These are phyloP conservation scores for Panicum miliaceum DNA, from an alignment of 176 grass and related monocot genomes.

Conservation along the genomic window DNA sequence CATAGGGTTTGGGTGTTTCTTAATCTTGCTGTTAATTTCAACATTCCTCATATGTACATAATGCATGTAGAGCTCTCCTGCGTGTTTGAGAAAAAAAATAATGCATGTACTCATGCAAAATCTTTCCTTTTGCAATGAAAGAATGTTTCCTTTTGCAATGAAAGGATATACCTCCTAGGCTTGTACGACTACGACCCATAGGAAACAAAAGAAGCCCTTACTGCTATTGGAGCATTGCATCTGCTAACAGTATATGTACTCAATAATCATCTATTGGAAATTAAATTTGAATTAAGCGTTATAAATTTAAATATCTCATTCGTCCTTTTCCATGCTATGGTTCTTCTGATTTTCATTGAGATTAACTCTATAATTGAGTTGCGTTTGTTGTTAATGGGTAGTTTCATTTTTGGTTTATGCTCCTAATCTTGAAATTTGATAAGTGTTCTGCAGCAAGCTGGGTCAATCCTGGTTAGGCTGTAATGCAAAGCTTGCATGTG, in stretches of 20 bases:
- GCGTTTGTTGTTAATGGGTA: not conserved
- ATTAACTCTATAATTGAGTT: not conserved
- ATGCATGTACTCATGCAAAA: too few relatives aligned
- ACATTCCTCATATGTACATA: not conserved
- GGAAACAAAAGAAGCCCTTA: conserved; percentile 2
- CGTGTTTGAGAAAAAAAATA: too few relatives aligned
- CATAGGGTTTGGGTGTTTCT: not conserved
- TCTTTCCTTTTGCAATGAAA: too few relatives aligned
- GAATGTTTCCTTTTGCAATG: conserved; percentile 4
- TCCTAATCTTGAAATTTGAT: conserved; percentile 3
- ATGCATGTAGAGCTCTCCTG: not conserved
- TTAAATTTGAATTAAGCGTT: not conserved
- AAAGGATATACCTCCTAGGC: not conserved
- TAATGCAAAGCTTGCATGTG: not conserved
- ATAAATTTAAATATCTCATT: not conserved
- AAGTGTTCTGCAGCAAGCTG: not conserved
- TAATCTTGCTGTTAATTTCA: conserved; percentile 20
- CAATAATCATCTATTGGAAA: not conserved
- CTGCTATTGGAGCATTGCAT: not conserved
- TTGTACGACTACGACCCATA: not conserved
- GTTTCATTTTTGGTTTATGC: not conserved
- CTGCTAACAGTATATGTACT: not conserved
- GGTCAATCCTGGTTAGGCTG: not conserved
- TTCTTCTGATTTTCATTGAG: not conserved
- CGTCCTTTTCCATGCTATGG: not conserved